Percentiles rank a stretch among this genome's conserved stretches.
Evolutionary conservation across 2,329 filamentous ascomycete genomes (phyloP).

Genomic region (Rugonectria rugulosa): DNA sequence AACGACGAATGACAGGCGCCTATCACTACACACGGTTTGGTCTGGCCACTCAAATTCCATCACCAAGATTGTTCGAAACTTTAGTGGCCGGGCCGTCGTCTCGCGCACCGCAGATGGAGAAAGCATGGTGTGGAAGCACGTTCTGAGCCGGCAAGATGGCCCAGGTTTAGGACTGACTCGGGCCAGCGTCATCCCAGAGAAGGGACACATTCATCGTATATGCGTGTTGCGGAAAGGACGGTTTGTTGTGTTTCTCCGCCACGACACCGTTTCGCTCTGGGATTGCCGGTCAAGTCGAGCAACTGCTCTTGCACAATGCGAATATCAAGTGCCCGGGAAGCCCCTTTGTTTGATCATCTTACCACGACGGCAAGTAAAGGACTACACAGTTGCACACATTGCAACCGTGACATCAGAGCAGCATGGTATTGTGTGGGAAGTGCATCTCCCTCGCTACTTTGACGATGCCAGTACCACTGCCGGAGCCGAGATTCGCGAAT

Average conservation of each 20-base stretch:
- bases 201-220: conserved; percentile 79
- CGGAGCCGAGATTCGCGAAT: conserved; percentile 61
- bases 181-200: conserved; percentile 72
- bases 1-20: conserved; percentile 63
- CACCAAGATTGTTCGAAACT: conserved; percentile 86
- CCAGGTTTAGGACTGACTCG: conserved; percentile 61
- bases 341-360: conserved; percentile 82
- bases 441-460: conserved; percentile 64
- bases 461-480: conserved; percentile 34
- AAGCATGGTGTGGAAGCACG: conserved; percentile 83
- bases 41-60: conserved; percentile 84
- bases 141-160: conserved; percentile 49
- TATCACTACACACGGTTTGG: conserved; percentile 74
- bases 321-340: conserved; percentile 70
- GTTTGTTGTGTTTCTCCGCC: conserved; percentile 82
- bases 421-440: conserved; percentile 82
- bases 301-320: conserved; percentile 55
- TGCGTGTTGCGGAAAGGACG: conserved; percentile 79
- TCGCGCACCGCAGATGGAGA: conserved; percentile 83
- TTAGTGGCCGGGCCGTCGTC: conserved; percentile 79
- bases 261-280: conserved; percentile 77
- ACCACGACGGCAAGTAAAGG: conserved; percentile 65
- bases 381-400: conserved; percentile 70
- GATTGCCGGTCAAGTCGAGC: conserved; percentile 72
- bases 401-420: conserved; percentile 84